Base-by-base conservation (phyloP, 345 rosid species). In the Camelina neglecta region DNA sequence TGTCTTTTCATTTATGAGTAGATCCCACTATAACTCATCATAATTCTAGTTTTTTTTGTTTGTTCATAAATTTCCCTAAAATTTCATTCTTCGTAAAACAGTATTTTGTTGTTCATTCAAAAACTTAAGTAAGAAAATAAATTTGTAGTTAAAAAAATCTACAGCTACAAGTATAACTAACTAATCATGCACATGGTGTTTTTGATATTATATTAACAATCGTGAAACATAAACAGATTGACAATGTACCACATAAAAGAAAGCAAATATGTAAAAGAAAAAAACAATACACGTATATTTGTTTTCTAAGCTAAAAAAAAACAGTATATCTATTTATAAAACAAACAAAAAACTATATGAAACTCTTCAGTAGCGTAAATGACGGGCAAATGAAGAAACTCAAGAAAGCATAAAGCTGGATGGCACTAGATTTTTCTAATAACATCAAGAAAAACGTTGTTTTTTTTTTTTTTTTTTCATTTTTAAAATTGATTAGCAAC, bases 171-270 rank as follows among this genome's bases (percentile, higher is more conserved):
- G 4, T 15, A 24, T 39, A 68, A 55, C 53, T 16, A 54, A 54
- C 18, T 18, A 18, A 24, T 68, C 12, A 69, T 41, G 73, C 63
- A 55, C 63, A 55, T 69, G 53, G 63, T 55, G 33, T 61, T 41
- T 61, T 12, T 1, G 15, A 55, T 68, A 53, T 11, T 63, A 15
- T 44, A 42, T 44, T 1, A 45, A 10, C 56, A 47, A 33, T 26
- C 50, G 41, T 8, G 3, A 53, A 23, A 7, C 2, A 38, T 54
- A 36, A 4, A 38, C 50, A 21, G 15, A 53, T 67, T 67, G 50
- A 9, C 26, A 21, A 13, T 53, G 13, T 51, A 36, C 38, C 23
- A 54, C 20, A 13, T 41, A 39, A 13, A 4, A 49, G 3, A 38
- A 68, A 55, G 23, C 65, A 41, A 62, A 49, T 49, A 49, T 49